These are phyloP conservation scores for Capsella rubella DNA, from an alignment of 441 rosid species.

Conservation along the genomic window DNA sequence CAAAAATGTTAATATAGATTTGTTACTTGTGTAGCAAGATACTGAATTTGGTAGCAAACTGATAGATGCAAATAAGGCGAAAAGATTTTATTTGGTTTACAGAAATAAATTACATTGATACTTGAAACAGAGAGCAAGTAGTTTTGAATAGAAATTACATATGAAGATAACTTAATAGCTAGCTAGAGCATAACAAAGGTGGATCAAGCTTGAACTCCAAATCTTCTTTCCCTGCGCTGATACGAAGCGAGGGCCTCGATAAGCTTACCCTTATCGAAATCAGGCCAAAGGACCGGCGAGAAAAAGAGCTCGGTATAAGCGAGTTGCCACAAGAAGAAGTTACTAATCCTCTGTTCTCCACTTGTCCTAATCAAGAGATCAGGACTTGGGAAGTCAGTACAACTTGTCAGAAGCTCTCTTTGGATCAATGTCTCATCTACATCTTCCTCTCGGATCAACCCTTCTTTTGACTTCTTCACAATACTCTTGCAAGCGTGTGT, in stretches of 20 bases:
- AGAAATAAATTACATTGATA: background rate
- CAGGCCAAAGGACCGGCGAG: conserved; percentile 54
- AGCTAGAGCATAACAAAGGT: background rate
- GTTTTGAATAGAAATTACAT: background rate
- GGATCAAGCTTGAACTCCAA: conserved; percentile 1
- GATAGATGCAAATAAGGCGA: background rate
- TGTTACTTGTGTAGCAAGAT: background rate
- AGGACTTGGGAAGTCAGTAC: conserved; percentile 48
- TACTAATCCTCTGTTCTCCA: conserved; percentile 56
- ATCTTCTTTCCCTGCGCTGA: conserved; percentile 37
- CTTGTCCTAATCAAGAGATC: conserved; percentile 53
- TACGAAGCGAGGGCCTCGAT: conserved; percentile 29
- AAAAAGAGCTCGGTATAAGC: conserved; percentile 47
- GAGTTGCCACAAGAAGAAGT: conserved; percentile 58
- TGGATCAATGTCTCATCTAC: conserved; percentile 34
- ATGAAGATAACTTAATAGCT: background rate
- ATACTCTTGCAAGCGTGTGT: conserved; percentile 43
- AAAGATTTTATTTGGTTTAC: background rate
- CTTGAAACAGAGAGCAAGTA: background rate
- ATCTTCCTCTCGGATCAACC: conserved; percentile 31
- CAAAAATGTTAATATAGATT: too few relatives aligned
- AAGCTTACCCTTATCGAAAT: conserved; percentile 34
- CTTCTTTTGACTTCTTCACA: conserved; percentile 30
- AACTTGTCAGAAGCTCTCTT: conserved; percentile 30
- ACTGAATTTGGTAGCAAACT: background rate